Percentiles rank a stretch among this genome's conserved stretches.
Conservation (phyloP, 2,329 filamentous ascomycete species). For the Nothomitra cinnamomea region DNA sequence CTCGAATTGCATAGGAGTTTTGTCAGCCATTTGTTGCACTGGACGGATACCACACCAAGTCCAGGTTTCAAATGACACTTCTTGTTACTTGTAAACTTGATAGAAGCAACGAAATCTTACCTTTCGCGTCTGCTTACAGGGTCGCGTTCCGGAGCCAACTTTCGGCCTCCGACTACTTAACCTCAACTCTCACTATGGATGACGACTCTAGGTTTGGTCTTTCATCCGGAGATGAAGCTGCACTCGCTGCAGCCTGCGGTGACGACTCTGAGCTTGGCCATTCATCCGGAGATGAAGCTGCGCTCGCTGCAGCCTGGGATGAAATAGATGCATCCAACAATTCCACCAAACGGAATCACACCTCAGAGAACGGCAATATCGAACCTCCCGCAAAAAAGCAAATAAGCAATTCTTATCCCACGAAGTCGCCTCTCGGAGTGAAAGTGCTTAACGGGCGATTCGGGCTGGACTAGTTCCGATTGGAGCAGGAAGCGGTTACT, state of each 20-base stretch:
- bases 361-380: not conserved
- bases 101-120: no score
- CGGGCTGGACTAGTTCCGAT: constrained; percentile 24
- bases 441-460: constrained; percentile 25
- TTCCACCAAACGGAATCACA: constrained; percentile 4
- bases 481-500: constrained; percentile 30
- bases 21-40: no score
- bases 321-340: not conserved
- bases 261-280: constrained; percentile 3
- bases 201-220: constrained; percentile 2
- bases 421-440: constrained; percentile 13
- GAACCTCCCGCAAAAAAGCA: not conserved
- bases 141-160: no score
- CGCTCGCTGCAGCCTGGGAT: constrained; percentile 1
- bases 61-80: no score
- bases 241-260: constrained; percentile 1
- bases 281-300: constrained; percentile 6
- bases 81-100: no score
- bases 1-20: no score
- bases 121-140: no score
- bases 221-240: constrained; percentile 6
- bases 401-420: not conserved
- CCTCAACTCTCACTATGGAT: not conserved
- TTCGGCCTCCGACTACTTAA: no score
- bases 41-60: no score